Base-by-base conservation (phyloP, 352 stramenopile genomes). In the Pythium biforme region DNA sequence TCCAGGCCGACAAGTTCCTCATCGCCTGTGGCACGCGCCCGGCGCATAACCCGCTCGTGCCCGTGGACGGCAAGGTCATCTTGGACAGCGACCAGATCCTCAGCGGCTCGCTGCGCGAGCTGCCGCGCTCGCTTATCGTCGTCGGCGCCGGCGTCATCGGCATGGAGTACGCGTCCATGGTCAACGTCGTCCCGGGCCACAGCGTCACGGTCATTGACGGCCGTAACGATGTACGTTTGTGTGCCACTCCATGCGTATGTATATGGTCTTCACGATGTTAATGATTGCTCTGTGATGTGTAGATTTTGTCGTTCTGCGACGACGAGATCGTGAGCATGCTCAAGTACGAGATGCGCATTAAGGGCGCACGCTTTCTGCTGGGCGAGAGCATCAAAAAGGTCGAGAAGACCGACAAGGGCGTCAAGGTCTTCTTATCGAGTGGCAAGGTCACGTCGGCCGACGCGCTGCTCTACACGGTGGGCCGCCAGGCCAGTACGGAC, bases 101-200 rank as follows among this genome's bases (percentile, higher is more conserved):
- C 25, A 92, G 83, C 81, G 85, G 85, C 31, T 78, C 37, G 37
- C 14, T 43, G 77, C 11, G 73, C 92, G 4, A 81, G 83, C 56
- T 43, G 73, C 71, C 6, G 85, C 92, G 2, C 85, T 83, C 9
- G 86, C 61, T 94, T 46, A 92, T 94, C 45, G 69, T 94, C 46
- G 85, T 92, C 10, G 89, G 89, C 17, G 89, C 86, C 8, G 89
- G 89, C 12, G 89, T 96, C 43, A 89, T 96, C 39, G 89, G 89
- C 20, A 97, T 97, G 86, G 89, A 97, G 54, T 97, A 97, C 51
- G 89, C 89, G 19, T 92, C 81, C 19, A 97, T 97, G 88, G 92
- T 97, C 70, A 93, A 79, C 56, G 94, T 97, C 57, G 90, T 97
- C 43, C 88, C 87, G 0, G 89, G 89, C 48, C 93, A 88, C 29